Conservation (phyloP, 73 alveolate genomes). For the Paramecium tetraurelia region DNA sequence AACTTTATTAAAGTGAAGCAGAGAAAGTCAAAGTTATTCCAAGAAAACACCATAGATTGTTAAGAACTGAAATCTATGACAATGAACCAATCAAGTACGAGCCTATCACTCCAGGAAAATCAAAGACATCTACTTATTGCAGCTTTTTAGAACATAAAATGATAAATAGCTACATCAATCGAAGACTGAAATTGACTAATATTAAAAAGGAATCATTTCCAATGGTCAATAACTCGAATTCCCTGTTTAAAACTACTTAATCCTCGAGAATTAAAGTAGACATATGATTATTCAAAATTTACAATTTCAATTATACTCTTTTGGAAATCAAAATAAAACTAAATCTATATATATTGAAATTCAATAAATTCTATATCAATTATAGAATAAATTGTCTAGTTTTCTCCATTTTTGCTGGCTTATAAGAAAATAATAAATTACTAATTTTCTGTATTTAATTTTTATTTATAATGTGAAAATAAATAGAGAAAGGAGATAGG, state of each 20-base stretch:
- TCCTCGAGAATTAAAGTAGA: background rate
- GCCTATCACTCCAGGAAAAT: background rate
- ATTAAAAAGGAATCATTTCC: background rate
- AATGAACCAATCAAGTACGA: background rate
- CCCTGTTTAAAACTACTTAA: background rate
- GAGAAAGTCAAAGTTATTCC: background rate
- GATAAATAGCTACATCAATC: background rate
- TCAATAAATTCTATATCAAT: background rate
- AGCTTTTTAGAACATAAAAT: background rate
- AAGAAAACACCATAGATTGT: background rate
- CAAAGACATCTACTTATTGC: background rate
- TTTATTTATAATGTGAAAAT: too few species aligned
- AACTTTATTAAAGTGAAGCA: background rate
- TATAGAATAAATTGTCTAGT: too few species aligned
- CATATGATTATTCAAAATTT: background rate
- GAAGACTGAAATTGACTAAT: background rate
- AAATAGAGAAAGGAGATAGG: too few species aligned
- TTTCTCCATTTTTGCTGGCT: too few species aligned
- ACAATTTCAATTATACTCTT: background rate
- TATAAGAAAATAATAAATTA: too few species aligned
- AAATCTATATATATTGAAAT: too few species aligned
- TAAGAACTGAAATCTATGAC: background rate
- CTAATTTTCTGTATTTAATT: too few species aligned
- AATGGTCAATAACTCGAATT: background rate
- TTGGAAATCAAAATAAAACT: background rate